Conservation (phyloP, 1,139 yeast species). For the Chernovozyma aurita region DNA sequence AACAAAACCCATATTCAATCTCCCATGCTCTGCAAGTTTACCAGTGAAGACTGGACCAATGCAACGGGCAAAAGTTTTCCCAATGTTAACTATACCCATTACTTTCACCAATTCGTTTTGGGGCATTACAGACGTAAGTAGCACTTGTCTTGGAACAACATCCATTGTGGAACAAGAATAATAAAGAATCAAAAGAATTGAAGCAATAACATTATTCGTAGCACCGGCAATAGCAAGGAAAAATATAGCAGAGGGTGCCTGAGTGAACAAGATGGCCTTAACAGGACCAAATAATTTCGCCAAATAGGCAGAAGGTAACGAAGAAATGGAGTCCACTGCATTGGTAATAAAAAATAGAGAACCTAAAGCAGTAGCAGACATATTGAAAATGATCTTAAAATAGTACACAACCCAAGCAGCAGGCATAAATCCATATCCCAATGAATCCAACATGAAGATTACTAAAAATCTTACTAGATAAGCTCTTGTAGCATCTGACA, state of each 20-base stretch:
- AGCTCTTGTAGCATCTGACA: constrained; percentile 28
- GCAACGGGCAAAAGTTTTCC: constrained; percentile 79
- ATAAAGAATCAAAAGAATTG: constrained; percentile 51
- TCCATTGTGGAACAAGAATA: constrained; percentile 73
- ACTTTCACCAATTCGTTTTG: constrained; percentile 65
- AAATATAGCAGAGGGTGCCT: constrained; percentile 71
- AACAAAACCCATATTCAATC: constrained; percentile 54
- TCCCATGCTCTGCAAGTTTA: constrained; percentile 49
- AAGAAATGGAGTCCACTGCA: constrained; percentile 54
- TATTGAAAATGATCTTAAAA: constrained; percentile 42
- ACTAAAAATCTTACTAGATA: constrained; percentile 39
- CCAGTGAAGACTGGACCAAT: constrained; percentile 83
- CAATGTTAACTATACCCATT: constrained; percentile 82
- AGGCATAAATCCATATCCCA: constrained; percentile 87
- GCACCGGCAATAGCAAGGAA: constrained; percentile 32
- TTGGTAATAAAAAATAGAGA: constrained; percentile 58
- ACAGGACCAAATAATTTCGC: constrained; percentile 74
- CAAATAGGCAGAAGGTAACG: constrained; percentile 67
- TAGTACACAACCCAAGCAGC: constrained; percentile 85
- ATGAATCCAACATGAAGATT: constrained; percentile 71
- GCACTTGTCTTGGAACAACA: constrained; percentile 83
- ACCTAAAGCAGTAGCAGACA: constrained; percentile 44
- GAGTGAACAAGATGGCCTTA: constrained; percentile 69
- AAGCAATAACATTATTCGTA: constrained; percentile 24
- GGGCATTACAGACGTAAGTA: constrained; percentile 64